Evolutionary conservation across 768 basidiomycete species (phyloP).

Genomic region (Tephrocybe sp.): DNA sequence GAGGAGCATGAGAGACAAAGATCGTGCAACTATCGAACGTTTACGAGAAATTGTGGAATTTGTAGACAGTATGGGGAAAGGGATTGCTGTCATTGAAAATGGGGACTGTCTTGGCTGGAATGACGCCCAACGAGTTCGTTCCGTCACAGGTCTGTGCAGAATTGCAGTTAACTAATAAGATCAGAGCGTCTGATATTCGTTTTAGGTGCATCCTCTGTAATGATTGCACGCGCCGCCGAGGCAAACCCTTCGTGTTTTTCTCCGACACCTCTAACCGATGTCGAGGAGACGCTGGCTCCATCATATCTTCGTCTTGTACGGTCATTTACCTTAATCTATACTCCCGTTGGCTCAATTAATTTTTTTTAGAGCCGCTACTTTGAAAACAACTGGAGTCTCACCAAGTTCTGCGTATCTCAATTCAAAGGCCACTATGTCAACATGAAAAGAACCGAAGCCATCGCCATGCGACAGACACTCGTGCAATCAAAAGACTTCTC

Average conservation of each 20-base stretch:
- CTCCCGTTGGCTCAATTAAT: background rate
- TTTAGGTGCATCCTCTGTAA: constrained; percentile 81
- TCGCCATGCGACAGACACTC: constrained; percentile 49
- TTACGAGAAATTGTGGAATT: constrained; percentile 84
- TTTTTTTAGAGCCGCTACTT: constrained; percentile 57
- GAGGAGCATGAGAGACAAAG: constrained; percentile 82
- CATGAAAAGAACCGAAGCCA: constrained; percentile 58
- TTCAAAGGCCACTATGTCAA: constrained; percentile 67
- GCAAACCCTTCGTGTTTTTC: constrained; percentile 89
- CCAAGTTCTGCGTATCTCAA: constrained; percentile 84
- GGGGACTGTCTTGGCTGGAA: constrained; percentile 84
- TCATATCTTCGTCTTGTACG: constrained; percentile 71
- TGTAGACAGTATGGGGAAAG: constrained; percentile 69
- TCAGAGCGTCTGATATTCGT: background rate
- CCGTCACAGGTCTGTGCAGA: constrained; percentile 56
- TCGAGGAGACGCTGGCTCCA: constrained; percentile 68
- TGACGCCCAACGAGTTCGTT: constrained; percentile 74
- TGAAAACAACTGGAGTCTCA: constrained; percentile 76
- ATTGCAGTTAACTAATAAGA: background rate
- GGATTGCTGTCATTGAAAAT: constrained; percentile 90
- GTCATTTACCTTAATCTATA: background rate
- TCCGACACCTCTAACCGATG: constrained; percentile 58
- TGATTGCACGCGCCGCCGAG: constrained; percentile 97
- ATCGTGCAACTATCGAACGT: constrained; percentile 75
- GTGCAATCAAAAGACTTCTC: constrained; percentile 62